Evolutionary conservation across 805 yeast genomes (phyloP), one percentile per base, ranked within the genome.

Genomic region (Candida suzukii): DNA sequence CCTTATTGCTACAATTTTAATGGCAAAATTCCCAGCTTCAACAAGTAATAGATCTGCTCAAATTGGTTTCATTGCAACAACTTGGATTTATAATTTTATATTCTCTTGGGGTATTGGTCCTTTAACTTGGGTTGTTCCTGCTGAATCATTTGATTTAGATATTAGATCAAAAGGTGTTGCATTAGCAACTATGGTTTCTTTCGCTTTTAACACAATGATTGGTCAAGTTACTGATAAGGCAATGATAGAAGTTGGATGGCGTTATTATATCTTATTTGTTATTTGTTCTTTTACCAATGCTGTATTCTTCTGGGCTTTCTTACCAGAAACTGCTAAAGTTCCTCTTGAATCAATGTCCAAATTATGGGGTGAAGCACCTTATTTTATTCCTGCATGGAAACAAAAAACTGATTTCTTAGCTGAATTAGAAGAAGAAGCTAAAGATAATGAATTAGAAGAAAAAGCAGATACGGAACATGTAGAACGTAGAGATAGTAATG

Each of bases 131-230:
- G 80, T 71, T 21, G 59, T 70, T 39, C 55, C 60, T 46, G 68
- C 72, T 39, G 77, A 71, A 45, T 58, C 68, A 24, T 79, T 70
- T 64, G 79, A 84, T 39, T 72, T 80, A 37, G 70, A 77, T 52
- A 72, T 77, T 41, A 72, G 88, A 50, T 83, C 80, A 41, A 76
- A 74, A 50, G 81, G 80, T 25, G 70, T 78, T 37, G 68, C 83
- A 3, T 53, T 79, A 39, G 69, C 80, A 7, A 77, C 64, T 10
- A 57, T 57, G 61, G 44, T 49, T 3, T 53, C 61, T 10, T 60
- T 51, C 46, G 63, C 60, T 13, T 58, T 60, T 48, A 59, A 59
- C 42, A 59, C 63, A 9, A 60, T 60, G 64, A 52, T 59, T 42
- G 65, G 64, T 13, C 63, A 60, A 42, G 63, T 58, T 17, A 58